Percentiles rank a stretch among this genome's conserved stretches.
Evolutionary conservation across 208 protist species (phyloP).

Genomic region (Trypanosomatidae sp.): DNA sequence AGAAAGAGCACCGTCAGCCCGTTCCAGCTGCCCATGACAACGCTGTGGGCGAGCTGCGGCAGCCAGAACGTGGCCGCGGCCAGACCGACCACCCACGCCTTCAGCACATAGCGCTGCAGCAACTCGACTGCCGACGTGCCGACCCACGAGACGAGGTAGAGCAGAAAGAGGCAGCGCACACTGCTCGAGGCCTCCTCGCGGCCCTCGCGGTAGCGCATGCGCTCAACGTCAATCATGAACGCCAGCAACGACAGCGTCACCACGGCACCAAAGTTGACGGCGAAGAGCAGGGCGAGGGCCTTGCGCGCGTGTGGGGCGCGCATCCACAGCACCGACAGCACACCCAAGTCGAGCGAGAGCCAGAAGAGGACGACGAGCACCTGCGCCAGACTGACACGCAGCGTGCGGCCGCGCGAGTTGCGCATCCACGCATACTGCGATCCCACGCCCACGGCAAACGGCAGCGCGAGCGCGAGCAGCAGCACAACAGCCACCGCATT

Average conservation of each 20-base stretch:
- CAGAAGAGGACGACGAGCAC: slow-evolving; percentile 4
- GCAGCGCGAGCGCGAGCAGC: background rate
- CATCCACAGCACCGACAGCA: background rate
- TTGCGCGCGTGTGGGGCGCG: background rate
- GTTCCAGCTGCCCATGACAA: slow-evolving; percentile 2
- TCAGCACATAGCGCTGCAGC: background rate
- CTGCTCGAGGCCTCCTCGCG: background rate
- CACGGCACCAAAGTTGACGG: background rate
- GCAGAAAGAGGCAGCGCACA: background rate
- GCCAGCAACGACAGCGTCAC: background rate
- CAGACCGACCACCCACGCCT: background rate
- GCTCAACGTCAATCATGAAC: background rate
- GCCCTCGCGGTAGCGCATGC: background rate
- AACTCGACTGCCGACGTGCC: background rate
- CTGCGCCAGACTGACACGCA: slow-evolving; percentile 7
- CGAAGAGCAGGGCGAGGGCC: background rate
- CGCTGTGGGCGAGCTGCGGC: slow-evolving; percentile 6
- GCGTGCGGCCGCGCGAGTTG: slow-evolving; percentile 10
- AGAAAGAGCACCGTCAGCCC: slow-evolving; percentile 8
- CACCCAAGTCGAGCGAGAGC: background rate
- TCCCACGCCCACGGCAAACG: background rate
- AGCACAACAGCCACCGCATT: background rate
- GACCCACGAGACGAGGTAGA: background rate
- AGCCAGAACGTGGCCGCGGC: slow-evolving; percentile 3
- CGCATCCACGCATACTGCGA: slow-evolving; percentile 4